Conservation (phyloP, 164 flowering plant genomes). For the Nymphaea colorata region DNA sequence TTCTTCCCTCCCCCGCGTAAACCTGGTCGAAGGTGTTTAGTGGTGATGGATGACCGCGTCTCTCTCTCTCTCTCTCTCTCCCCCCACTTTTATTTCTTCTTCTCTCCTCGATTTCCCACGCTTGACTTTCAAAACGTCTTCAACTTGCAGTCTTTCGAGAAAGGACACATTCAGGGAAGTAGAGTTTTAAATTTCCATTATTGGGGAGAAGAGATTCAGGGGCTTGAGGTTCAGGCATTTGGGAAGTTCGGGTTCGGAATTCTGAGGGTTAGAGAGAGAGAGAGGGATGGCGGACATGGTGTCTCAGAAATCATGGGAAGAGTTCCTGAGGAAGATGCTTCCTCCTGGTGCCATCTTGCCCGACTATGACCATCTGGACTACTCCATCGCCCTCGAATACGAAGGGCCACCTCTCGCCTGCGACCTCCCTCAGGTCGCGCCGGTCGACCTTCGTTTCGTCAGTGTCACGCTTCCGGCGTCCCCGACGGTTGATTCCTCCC, state of each 20-base stretch:
- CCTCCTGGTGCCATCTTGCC: constrained; percentile 47
- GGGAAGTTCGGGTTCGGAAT: neutral
- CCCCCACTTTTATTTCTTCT: too few species aligned
- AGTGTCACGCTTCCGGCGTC: constrained; percentile 16
- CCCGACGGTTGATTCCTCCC: constrained; percentile 6
- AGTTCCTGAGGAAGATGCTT: constrained; percentile 30
- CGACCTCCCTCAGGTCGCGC: constrained; percentile 28
- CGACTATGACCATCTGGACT: constrained; percentile 42
- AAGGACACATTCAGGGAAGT: too few species aligned
- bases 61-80: neutral
- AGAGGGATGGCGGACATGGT: constrained; percentile 5
- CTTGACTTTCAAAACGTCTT: too few species aligned
- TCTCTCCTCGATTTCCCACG: too few species aligned
- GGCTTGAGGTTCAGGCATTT: neutral
- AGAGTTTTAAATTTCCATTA: too few species aligned
- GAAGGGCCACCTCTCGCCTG: constrained; percentile 29
- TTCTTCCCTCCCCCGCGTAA: neutral
- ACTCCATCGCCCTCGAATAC: constrained; percentile 46
- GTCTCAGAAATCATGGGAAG: constrained; percentile 20
- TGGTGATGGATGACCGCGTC: too few species aligned
- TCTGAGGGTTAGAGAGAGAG: neutral
- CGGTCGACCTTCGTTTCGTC: constrained; percentile 16
- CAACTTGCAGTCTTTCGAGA: too few species aligned
- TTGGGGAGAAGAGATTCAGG: neutral
- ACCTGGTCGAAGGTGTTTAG: neutral